Base-by-base conservation (phyloP, 1,139 yeast species). In the Suhomyces bolitotheri region DNA sequence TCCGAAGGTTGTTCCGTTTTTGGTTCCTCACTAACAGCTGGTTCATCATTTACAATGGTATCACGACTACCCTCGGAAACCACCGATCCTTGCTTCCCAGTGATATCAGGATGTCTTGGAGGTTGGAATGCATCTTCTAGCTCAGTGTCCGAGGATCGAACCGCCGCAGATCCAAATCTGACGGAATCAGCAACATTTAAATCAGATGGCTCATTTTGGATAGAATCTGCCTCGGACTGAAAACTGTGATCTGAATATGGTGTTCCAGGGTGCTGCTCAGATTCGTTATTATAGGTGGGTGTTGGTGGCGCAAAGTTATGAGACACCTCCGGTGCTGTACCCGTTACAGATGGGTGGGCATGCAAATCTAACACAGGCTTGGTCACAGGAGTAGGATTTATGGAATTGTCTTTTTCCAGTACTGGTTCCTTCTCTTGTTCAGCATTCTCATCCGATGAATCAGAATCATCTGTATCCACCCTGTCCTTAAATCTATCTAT, bases 211-310 rank as follows among this genome's bases (percentile, higher is more conserved):
- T 67, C 73, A 27, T 52, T 31, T 37, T 66, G 71, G 19, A 63
- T 62, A 6, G 69, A 62, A 44, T 66, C 72, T 2, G 58, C 57
- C 37, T 66, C 72, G 1, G 71, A 64, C 27, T 50, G 55, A 39
- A 53, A 65, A 39, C 71, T 66, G 33, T 44, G 46, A 11, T 66
- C 71, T 1, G 66, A 61, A 16, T 41, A 39, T 3, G 70, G 69
- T 7, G 71, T 60, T 11, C 57, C 66, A 5, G 59, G 49, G 5
- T 38, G 31, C n/a, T 33, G 15, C 11, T 44, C 36, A 3, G 34
- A 31, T n/a, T 43, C 40, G n/a, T n/a, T n/a, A 21, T 33, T 39
- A 22, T 39, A 43, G 1, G 47, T 39, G 1, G 72, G 69, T 1
- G 69, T 62, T 5, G 71, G 71, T 1, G 68, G 69, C 7, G 44